Evolutionary conservation across 768 basidiomycete species (phyloP), one percentile per base, ranked within the genome.

Genomic region (Lentinula boryana): DNA sequence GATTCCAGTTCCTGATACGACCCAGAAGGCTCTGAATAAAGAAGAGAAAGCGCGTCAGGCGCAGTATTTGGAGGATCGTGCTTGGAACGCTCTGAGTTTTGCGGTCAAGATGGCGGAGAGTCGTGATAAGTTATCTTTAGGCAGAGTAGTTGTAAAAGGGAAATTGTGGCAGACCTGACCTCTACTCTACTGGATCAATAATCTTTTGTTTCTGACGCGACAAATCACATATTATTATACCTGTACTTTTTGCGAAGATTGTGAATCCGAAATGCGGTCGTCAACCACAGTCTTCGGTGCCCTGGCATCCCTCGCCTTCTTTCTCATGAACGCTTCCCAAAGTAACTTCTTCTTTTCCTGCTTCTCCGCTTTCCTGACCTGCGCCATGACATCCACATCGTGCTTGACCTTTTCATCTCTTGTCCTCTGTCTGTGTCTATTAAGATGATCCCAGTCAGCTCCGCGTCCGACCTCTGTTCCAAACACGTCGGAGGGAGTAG

Each of bases 51-150:
- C 60, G 41, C 66, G 67, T 48, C 64, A 64, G 58, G 64, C 62
- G 60, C 68, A 67, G 55, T 65, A 68, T 2, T 64, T 80, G 33
- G 72, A 75, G 16, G 71, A 72, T 13, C 71, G 69, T 23, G 76
- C 75, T 3, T 80, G 79, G 76, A 74, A 75, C 35, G 76, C 80
- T 32, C 66, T 88, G 1, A 78, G 80, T 23, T 80, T 86, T 66
- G 78, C 81, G 1, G 75, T 85, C 43, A 75, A 73, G 60, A 78
- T 88, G 78, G 85, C 84, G 21, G 87, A 88, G 67, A 83, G 78
- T 12, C 76, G 78, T 65, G 75, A 80, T 51, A 68, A 69, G 18
- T 56, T 88, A 53, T 77, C 73, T 4, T 70, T 87, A 58, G 86
- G 85, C 40, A 78, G 81, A 66, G 68, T 82, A 33, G 68, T 63